phyloP scores from a whole-genome alignment of 116 monocot genomes.

The Phalaenopsis hybrid region DNA sequence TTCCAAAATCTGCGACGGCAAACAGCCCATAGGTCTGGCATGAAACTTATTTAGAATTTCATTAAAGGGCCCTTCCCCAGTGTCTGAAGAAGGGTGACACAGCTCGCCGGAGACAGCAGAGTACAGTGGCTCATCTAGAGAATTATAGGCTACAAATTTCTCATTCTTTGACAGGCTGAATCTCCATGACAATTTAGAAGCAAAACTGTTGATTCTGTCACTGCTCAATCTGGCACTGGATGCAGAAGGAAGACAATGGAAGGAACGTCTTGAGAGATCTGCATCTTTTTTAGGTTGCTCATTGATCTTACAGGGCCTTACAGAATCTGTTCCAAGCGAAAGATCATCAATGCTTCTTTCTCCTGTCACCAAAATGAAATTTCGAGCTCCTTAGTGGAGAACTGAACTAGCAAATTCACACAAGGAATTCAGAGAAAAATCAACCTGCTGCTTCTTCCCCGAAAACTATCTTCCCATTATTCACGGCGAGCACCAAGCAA shows the following conservation, averaged over 20 bases:
- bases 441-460: conserved; percentile 29
- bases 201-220: not conserved
- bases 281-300: not conserved
- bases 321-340: not conserved
- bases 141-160: not conserved
- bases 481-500: conserved; percentile 48
- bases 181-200: conserved; percentile 2
- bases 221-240: conserved; percentile 11
- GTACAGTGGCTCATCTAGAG: not conserved
- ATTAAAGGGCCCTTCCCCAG: not conserved
- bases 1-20: conserved; percentile 11
- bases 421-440: not conserved
- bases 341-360: not conserved
- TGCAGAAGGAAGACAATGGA: not conserved
- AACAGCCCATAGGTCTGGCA: not conserved
- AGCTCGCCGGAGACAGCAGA: not conserved
- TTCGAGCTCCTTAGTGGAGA: not conserved
- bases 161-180: conserved; percentile 3
- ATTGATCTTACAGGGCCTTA: not conserved
- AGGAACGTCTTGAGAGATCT: conserved; percentile 5
- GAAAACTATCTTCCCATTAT: conserved; percentile 61
- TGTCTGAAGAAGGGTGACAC: not conserved
- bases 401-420: not conserved
- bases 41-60: not conserved
- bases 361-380: conserved; percentile 4